A percentile compares a stretch with the other conserved stretches of the same genome.
Conservation (phyloP, 2,329 filamentous ascomycete species). For the Immersiporthe knoxdaviesiana region DNA sequence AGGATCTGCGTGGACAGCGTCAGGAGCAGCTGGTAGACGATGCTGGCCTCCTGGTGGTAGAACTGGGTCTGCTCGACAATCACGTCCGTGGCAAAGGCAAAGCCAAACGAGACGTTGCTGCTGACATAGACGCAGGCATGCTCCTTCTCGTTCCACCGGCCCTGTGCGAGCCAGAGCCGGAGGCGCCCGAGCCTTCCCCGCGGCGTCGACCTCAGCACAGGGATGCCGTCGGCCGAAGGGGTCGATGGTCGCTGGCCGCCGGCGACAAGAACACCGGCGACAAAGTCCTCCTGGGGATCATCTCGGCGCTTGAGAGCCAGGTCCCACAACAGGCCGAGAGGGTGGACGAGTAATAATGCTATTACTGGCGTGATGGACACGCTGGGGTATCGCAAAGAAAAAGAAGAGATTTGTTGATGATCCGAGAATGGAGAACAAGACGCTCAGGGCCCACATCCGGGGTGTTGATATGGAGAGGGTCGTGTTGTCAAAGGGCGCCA, state of each 20-base stretch:
- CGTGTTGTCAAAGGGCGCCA: constrained; percentile 74
- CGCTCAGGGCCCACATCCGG: constrained; percentile 83
- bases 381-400: constrained; percentile 86
- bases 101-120: constrained; percentile 88
- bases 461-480: constrained; percentile 83
- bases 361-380: constrained; percentile 90
- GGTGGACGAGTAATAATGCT: constrained; percentile 81
- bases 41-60: constrained; percentile 78
- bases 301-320: constrained; percentile 67
- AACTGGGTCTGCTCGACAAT: constrained; percentile 90
- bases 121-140: constrained; percentile 88
- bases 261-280: constrained; percentile 44
- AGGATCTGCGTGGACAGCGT: constrained; percentile 86
- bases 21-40: constrained; percentile 79
- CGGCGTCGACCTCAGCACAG: constrained; percentile 17
- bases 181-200: constrained; percentile 45
- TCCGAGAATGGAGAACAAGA: constrained; percentile 78
- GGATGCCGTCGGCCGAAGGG: constrained; percentile 22
- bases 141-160: constrained; percentile 85
- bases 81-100: constrained; percentile 86
- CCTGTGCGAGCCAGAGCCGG: constrained; percentile 77
- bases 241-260: constrained; percentile 29
- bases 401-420: constrained; percentile 88
- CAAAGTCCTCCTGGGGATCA: constrained; percentile 53
- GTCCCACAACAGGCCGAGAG: constrained; percentile 81